Evolutionary conservation across 106 monocot genomes (phyloP).

Genomic region (Amphibolis antarctica): DNA sequence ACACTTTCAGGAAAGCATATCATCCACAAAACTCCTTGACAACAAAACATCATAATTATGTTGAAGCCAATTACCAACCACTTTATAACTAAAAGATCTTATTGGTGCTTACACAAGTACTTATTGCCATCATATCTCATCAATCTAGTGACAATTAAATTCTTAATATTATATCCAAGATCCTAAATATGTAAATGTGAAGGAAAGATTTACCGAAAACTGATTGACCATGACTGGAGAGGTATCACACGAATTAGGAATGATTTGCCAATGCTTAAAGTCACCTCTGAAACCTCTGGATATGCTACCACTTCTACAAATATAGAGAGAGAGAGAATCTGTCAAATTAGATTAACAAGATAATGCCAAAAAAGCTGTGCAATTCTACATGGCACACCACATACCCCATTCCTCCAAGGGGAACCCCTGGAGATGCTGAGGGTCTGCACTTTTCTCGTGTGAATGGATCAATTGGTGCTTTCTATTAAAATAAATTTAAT

Average conservation of each 20-base stretch:
- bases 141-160: too few species aligned
- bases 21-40: too few species aligned
- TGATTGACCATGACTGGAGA: slow-evolving; percentile 95
- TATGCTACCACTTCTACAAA: slow-evolving; percentile 89
- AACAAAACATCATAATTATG: too few species aligned
- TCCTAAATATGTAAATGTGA: background rate
- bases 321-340: background rate
- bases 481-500: slow-evolving; percentile 27
- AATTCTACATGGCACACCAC: background rate
- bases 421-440: slow-evolving; percentile 96
- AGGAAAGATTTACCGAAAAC: slow-evolving; percentile 61
- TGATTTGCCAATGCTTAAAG: slow-evolving; percentile 95
- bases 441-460: slow-evolving; percentile 76
- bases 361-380: background rate
- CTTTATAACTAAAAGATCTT: too few species aligned
- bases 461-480: slow-evolving; percentile 99
- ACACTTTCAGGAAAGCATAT: too few species aligned
- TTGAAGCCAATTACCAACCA: too few species aligned
- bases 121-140: too few species aligned
- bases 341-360: background rate
- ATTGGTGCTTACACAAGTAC: too few species aligned
- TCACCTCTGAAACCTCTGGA: slow-evolving; percentile 99
- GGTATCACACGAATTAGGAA: slow-evolving; percentile 77
- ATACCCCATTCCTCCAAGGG: slow-evolving; percentile 99
- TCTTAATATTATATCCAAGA: too few species aligned